Base-by-base conservation (phyloP, 306 rosid species). In the Oemleria cerasiformis region DNA sequence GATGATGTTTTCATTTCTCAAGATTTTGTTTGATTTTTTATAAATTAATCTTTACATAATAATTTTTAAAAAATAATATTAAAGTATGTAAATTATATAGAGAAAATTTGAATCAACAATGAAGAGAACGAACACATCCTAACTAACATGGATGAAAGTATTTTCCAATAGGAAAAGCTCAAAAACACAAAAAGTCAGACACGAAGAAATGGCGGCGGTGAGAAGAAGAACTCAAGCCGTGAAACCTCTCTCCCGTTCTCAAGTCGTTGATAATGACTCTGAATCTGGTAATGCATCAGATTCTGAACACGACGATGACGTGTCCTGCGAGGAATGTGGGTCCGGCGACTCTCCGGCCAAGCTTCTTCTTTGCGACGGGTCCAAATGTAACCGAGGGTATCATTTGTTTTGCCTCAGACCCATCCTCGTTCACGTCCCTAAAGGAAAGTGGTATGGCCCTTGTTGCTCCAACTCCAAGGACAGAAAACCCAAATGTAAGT, bases 351-450 rank as follows among this genome's bases (percentile, higher is more conserved):
- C 77, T 34, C 88, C 96, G 39, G 80, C 87, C 4, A 69, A 86
- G 67, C 73, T 92, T n/a, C 89, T 92, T 43, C 96, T 92, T 8
- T 92, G 98, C 82, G 96, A 92, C 78, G 80, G 80, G 42, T 88
- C 96, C 64, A 80, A 77, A 39, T 92, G 98, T 61, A 89, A 86
- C 43, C 38, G 73, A 64, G 98, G 98, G 3, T 86, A 75, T 70
- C 98, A 92, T 54, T 59, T 92, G 12, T 92, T 92, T 66, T 92
- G 98, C 67, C 95, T 88, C 73, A 69, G 83, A 7, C 98, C 96
- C 44, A 81, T 86, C 45, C 88, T 92, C 6, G 80, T 72, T 44
- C 74, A 86, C 3, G 96, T 92, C 1, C 98, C 98, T 41, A 92
- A 72, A 43, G 89, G 85, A 5, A 76, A 88, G 30, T 92, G 98